These are phyloP conservation scores for Hypoxylon subgilvum DNA, from an alignment of 495 filamentous ascomycete species.

Conservation along the genomic window DNA sequence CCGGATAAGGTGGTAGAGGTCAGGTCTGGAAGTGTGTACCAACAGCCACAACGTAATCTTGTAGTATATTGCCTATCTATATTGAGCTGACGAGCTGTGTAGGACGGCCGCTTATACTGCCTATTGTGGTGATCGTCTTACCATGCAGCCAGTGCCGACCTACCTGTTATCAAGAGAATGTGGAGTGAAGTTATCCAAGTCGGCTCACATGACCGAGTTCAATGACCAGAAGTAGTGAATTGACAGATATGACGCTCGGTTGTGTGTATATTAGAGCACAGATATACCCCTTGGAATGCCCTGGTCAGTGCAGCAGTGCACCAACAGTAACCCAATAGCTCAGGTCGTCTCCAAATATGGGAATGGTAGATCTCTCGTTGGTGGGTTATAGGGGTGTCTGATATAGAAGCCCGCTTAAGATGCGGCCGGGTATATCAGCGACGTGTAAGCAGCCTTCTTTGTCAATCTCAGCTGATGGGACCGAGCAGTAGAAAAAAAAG, in stretches of 20 bases:
- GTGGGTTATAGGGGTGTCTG: slow-evolving; percentile 14
- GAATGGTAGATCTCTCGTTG: slow-evolving; percentile 22
- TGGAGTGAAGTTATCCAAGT: slow-evolving; percentile 26
- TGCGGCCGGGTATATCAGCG: slow-evolving; percentile 17
- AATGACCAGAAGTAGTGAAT: slow-evolving; percentile 15
- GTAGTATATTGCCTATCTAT: slow-evolving; percentile 1
- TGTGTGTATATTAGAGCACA: slow-evolving; percentile 27
- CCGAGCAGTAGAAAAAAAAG: slow-evolving; percentile 8
- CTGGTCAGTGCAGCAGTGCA: slow-evolving; percentile 12
- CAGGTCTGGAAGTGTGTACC: slow-evolving; percentile 3
- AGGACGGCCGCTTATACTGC: not conserved
- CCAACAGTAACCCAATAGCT: slow-evolving; percentile 16
- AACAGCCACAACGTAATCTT: not conserved
- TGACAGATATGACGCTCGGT: slow-evolving; percentile 13
- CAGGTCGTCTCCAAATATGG: slow-evolving; percentile 17
- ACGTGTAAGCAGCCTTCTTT: slow-evolving; percentile 9
- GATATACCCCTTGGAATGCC: slow-evolving; percentile 30
- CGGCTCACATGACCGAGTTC: slow-evolving; percentile 18
- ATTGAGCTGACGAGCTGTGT: slow-evolving; percentile 3
- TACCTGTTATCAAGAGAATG: slow-evolving; percentile 15
- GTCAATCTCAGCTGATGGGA: slow-evolving; percentile 12
- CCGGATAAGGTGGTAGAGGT: not conserved
- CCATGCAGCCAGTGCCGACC: slow-evolving; percentile 12
- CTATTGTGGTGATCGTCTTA: not conserved
- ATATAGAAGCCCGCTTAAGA: slow-evolving; percentile 24